Conservation (phyloP, 164 flowering plant species). For the Aristolochia fimbriata region DNA sequence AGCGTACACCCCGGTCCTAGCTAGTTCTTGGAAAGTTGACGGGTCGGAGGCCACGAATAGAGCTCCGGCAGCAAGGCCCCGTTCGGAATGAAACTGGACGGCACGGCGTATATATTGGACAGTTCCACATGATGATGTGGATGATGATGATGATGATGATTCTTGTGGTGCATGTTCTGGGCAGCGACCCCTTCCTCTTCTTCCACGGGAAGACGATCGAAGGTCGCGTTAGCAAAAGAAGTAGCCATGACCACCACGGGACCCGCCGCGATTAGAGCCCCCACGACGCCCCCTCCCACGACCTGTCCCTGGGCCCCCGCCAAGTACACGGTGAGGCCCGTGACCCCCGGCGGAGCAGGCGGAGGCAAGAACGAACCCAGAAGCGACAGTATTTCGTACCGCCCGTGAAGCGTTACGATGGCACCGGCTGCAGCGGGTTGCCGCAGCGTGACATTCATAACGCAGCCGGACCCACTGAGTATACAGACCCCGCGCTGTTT, state of each 20-base stretch:
- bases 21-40: conserved; percentile 13
- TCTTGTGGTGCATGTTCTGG: conserved; percentile 39
- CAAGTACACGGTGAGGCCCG: conserved; percentile 66
- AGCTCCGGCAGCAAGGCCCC: conserved; percentile 35
- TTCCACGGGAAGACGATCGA: conserved; percentile 67
- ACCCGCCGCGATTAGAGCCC: conserved; percentile 81
- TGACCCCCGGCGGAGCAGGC: conserved; percentile 66
- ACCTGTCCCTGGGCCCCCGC: conserved; percentile 86
- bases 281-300: conserved; percentile 69
- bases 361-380: conserved; percentile 75
- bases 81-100: conserved; percentile 46
- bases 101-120: conserved; percentile 40
- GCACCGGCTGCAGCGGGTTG: conserved; percentile 63
- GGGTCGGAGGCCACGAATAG: conserved; percentile 41
- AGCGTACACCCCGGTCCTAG: background rate
- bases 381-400: conserved; percentile 75
- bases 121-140: conserved; percentile 22
- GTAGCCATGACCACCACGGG: conserved; percentile 91
- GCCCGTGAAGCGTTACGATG: conserved; percentile 71
- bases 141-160: conserved; percentile 23
- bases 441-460: conserved; percentile 61
- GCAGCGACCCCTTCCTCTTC: conserved; percentile 37
- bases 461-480: conserved; percentile 66
- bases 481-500: conserved; percentile 63
- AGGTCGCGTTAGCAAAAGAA: conserved; percentile 72